phyloP scores from a whole-genome alignment of 768 basidiomycete species.

The Rossbeevera mucosa region DNA sequence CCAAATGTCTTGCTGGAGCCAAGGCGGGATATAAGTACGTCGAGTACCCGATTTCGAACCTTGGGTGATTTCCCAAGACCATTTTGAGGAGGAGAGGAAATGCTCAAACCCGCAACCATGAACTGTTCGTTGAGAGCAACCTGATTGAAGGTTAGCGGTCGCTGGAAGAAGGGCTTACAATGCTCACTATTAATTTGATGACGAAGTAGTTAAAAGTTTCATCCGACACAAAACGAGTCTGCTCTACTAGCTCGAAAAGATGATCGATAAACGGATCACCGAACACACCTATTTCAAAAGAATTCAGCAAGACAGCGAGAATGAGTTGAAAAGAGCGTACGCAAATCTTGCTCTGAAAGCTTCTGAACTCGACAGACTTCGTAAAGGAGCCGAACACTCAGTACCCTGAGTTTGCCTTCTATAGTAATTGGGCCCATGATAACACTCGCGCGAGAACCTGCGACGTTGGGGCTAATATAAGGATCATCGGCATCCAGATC shows the following conservation, averaged over 20 bases:
- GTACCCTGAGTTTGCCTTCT: slow-evolving; percentile 72
- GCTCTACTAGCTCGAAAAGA: slow-evolving; percentile 90
- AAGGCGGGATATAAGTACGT: slow-evolving; percentile 77
- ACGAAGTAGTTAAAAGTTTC: slow-evolving; percentile 94
- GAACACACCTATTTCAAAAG: slow-evolving; percentile 57
- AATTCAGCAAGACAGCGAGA: slow-evolving; percentile 7
- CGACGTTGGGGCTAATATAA: slow-evolving; percentile 37
- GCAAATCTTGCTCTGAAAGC: slow-evolving; percentile 69
- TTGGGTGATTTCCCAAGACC: slow-evolving; percentile 34
- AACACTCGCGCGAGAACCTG: slow-evolving; percentile 36
- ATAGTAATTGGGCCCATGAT: slow-evolving; percentile 57
- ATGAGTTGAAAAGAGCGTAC: slow-evolving; percentile 41
- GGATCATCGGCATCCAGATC: slow-evolving; percentile 69
- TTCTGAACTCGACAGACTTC: slow-evolving; percentile 93
- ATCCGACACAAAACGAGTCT: slow-evolving; percentile 81
- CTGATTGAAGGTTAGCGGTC: slow-evolving; percentile 37
- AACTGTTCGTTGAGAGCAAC: slow-evolving; percentile 96
- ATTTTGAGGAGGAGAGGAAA: slow-evolving; percentile 19
- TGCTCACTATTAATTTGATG: slow-evolving; percentile 84
- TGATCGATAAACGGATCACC: slow-evolving; percentile 81
- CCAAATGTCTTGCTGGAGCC: slow-evolving; percentile 93
- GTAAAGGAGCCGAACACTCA: slow-evolving; percentile 76
- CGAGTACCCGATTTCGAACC: slow-evolving; percentile 71
- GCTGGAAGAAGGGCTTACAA: not conserved
- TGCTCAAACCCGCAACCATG: slow-evolving; percentile 78